Percentiles rank a stretch among this genome's conserved stretches.
phyloP scores from a whole-genome alignment of 495 filamentous ascomycete species.

The Lasiosphaeria ovina region DNA sequence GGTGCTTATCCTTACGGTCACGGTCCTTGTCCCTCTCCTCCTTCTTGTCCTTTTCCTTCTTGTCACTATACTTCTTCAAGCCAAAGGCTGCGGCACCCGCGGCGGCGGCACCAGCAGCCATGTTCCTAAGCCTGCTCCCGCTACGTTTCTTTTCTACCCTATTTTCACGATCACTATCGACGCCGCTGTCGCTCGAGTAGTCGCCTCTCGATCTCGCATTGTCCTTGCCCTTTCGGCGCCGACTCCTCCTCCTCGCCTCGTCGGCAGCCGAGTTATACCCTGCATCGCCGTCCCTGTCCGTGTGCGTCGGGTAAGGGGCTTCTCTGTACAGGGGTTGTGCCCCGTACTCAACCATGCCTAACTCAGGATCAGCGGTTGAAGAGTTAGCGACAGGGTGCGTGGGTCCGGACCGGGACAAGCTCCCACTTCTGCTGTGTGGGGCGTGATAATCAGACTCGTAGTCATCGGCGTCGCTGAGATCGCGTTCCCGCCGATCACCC shows the following conservation, averaged over 20 bases:
- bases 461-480: conserved; percentile 28
- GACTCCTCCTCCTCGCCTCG: conserved; percentile 27
- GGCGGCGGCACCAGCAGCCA: conserved; percentile 68
- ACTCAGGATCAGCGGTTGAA: conserved; percentile 57
- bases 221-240: conserved; percentile 4
- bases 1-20: conserved; percentile 21
- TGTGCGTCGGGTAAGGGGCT: conserved; percentile 16
- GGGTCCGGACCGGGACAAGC: conserved; percentile 51
- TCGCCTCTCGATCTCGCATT: conserved; percentile 18
- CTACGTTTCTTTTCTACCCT: conserved; percentile 56
- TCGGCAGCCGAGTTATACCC: conserved; percentile 36
- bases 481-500: conserved; percentile 42
- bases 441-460: conserved; percentile 25
- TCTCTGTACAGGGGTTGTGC: conserved; percentile 55
- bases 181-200: conserved; percentile 33
- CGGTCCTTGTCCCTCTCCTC: conserved; percentile 31
- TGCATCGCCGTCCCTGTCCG: conserved; percentile 14
- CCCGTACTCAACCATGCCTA: conserved; percentile 82
- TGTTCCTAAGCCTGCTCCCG: conserved; percentile 58
- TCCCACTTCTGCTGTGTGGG: conserved; percentile 55
- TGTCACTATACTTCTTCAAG: conserved; percentile 68
- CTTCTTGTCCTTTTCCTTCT: conserved; percentile 39
- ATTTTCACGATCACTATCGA: conserved; percentile 34
- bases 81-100: conserved; percentile 74
- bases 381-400: conserved; percentile 41